These are phyloP conservation scores for Hypoxylon sp. DNA, from an alignment of 2,329 filamentous ascomycete species.

Conservation along the genomic window DNA sequence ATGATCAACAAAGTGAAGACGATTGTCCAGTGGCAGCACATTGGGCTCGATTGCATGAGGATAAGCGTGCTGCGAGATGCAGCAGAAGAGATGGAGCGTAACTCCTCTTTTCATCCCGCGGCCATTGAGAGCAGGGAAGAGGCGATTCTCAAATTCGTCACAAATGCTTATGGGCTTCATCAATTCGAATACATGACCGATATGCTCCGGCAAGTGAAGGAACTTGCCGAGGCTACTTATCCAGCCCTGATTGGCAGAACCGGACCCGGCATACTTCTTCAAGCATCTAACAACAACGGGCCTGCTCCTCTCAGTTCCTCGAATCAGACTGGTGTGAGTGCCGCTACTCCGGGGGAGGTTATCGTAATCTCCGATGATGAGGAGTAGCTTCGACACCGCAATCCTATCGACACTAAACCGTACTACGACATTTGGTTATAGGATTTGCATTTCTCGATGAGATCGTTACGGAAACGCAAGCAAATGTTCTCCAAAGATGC, in stretches of 20 bases:
- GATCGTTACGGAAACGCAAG: background rate
- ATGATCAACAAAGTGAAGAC: conserved; percentile 35
- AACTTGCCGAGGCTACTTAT: conserved; percentile 3
- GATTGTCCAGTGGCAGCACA: conserved; percentile 38
- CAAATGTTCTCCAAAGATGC: background rate
- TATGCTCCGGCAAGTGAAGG: conserved; percentile 15
- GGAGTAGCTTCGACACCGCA: background rate
- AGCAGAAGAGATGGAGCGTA: conserved; percentile 5
- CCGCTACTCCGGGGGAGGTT: background rate
- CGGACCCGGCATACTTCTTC: background rate
- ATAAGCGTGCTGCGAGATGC: conserved; percentile 15
- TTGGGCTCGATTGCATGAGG: conserved; percentile 42
- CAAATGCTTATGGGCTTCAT: conserved; percentile 10
- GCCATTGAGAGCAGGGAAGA: conserved; percentile 6
- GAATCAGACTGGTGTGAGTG: background rate
- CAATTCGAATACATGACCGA: conserved; percentile 5
- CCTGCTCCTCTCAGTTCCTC: background rate
- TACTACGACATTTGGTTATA: background rate
- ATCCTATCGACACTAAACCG: background rate
- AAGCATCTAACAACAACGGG: background rate
- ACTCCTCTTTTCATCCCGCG: background rate
- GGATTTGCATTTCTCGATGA: background rate
- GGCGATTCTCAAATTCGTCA: conserved; percentile 4
- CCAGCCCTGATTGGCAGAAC: background rate
- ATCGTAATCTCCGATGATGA: conserved; percentile 1